Conservation (phyloP, 1,139 yeast genomes). For the Sugiyamaella japonica region DNA sequence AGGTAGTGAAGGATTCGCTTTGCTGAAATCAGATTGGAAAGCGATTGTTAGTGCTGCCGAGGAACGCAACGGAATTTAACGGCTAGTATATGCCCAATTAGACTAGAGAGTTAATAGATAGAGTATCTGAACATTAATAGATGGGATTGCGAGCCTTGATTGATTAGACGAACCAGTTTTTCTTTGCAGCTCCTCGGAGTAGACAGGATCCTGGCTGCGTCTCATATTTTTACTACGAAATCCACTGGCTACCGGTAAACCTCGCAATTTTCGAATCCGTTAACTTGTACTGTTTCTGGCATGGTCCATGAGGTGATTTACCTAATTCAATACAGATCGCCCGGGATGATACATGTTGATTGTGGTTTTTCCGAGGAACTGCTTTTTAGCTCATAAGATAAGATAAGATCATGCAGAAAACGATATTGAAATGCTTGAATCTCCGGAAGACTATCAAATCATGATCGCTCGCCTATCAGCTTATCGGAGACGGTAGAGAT, state of each 20-base stretch:
- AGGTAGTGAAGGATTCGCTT: conserved; percentile 34
- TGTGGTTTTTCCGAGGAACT: conserved; percentile 1
- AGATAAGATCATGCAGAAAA: background rate
- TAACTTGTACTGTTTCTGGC: background rate
- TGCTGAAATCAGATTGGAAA: conserved; percentile 46
- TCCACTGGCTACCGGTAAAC: too few relatives aligned
- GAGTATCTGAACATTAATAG: background rate
- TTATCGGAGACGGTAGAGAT: background rate
- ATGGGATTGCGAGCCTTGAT: background rate
- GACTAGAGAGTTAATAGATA: background rate
- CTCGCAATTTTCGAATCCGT: too few relatives aligned
- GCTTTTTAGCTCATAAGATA: background rate
- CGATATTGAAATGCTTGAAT: background rate
- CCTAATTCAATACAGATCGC: background rate
- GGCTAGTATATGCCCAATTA: too few relatives aligned
- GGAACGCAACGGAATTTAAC: background rate
- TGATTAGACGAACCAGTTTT: background rate
- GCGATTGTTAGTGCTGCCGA: conserved; percentile 46
- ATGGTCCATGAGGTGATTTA: background rate
- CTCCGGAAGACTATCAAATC: background rate
- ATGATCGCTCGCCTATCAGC: background rate
- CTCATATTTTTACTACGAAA: too few relatives aligned
- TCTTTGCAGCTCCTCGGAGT: too few relatives aligned
- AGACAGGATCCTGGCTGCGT: too few relatives aligned
- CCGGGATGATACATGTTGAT: background rate